Evolutionary conservation across 306 rosid genomes (phyloP).

Genomic region (Prunus persica): DNA sequence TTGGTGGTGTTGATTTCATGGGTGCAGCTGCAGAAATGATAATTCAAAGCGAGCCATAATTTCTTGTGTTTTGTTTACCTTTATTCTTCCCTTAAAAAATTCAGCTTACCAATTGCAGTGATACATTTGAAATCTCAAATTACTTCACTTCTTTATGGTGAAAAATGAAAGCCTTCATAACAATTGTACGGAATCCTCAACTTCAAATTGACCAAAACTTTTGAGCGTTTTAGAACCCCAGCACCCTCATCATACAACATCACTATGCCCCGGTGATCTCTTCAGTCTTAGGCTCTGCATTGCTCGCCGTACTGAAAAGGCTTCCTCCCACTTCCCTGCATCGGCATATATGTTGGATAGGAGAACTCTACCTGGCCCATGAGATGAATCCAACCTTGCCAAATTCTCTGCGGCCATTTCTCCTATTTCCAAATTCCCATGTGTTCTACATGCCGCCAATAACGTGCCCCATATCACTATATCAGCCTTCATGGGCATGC

Average conservation of each 20-base stretch:
- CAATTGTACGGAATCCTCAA: neutral
- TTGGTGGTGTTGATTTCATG: conserved; percentile 69
- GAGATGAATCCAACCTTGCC: conserved; percentile 62
- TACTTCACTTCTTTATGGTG: neutral
- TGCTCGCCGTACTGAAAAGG: conserved; percentile 54
- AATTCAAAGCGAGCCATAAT: conserved; percentile 43
- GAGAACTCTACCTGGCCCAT: conserved; percentile 78
- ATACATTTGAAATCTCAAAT: neutral
- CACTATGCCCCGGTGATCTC: conserved; percentile 72
- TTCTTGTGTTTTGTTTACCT: neutral
- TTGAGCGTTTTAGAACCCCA: conserved; percentile 1
- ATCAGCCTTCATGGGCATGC: conserved; percentile 87
- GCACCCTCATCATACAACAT: conserved; percentile 42
- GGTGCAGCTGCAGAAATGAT: conserved; percentile 91
- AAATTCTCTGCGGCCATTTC: conserved; percentile 73
- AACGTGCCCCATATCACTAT: conserved; percentile 85
- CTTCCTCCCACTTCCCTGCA: conserved; percentile 86
- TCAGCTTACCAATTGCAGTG: neutral
- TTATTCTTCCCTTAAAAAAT: neutral
- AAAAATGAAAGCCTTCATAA: neutral
- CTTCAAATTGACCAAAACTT: neutral
- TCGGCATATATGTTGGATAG: conserved; percentile 77
- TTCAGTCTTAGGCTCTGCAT: conserved; percentile 47
- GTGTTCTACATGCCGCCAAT: conserved; percentile 81
- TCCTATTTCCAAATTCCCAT: conserved; percentile 70